Evolutionary conservation across 2,329 filamentous ascomycete species (phyloP).

Genomic region (Pestalotiopsis sp.): DNA sequence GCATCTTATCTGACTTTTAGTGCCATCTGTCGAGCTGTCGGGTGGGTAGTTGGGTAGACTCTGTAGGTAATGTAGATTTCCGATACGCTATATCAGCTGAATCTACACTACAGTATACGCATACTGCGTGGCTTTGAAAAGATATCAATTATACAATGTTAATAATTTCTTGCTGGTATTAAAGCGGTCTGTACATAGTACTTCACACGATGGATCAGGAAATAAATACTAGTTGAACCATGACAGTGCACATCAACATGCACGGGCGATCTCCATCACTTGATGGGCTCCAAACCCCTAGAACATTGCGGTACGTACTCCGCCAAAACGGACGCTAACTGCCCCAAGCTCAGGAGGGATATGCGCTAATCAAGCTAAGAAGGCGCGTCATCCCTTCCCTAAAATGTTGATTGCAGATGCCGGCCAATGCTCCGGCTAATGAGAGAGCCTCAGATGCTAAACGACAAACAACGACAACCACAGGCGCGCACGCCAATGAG

Average conservation of each 20-base stretch:
- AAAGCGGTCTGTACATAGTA: too few species aligned
- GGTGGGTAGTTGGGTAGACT: neutral
- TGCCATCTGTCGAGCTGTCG: neutral
- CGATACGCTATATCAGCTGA: neutral
- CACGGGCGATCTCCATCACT: neutral
- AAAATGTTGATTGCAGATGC: neutral
- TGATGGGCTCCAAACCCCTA: neutral
- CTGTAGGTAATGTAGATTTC: neutral
- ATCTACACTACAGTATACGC: neutral
- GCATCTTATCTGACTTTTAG: neutral
- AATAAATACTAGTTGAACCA: neutral
- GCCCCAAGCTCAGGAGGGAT: neutral
- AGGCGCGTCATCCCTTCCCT: neutral
- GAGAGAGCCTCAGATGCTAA: neutral
- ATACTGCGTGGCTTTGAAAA: neutral
- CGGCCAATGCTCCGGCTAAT: neutral
- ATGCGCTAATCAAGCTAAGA: neutral
- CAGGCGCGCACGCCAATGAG: neutral
- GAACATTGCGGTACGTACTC: neutral
- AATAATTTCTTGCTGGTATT: too few species aligned
- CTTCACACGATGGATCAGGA: neutral
- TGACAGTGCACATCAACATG: neutral
- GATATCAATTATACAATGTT: neutral
- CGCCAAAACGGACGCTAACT: neutral
- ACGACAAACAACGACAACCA: constrained; percentile 2